A percentile compares a stretch with the other conserved stretches of the same genome.
Evolutionary conservation across 2,329 filamentous ascomycete genomes (phyloP).

Genomic region (Simplicillium sp.): DNA sequence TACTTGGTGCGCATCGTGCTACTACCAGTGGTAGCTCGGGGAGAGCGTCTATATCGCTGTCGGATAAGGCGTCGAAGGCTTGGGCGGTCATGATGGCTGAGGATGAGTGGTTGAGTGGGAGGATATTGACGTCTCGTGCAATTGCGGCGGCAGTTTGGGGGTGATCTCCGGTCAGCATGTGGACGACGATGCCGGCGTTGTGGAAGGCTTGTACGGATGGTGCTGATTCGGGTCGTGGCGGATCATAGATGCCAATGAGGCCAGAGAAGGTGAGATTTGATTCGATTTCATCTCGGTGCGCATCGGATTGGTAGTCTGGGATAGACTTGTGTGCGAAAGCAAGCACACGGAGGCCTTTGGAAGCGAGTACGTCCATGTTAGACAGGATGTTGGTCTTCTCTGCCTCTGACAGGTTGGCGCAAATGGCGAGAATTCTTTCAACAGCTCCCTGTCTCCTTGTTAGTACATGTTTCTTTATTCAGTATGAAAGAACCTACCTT

Average conservation of each 20-base stretch:
- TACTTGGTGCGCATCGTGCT: slow-evolving; percentile 60
- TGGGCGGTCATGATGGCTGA: slow-evolving; percentile 53
- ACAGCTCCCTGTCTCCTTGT: slow-evolving; percentile 39
- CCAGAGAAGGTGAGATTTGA: slow-evolving; percentile 51
- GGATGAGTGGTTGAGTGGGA: slow-evolving; percentile 38
- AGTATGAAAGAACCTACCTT: slow-evolving; percentile 21
- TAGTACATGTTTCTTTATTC: background rate
- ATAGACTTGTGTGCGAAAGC: slow-evolving; percentile 38
- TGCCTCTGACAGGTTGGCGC: slow-evolving; percentile 31
- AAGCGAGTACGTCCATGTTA: slow-evolving; percentile 58
- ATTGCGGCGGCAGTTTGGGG: slow-evolving; percentile 52
- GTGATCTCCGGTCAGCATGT: slow-evolving; percentile 59
- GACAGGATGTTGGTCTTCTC: slow-evolving; percentile 43
- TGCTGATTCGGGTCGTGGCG: slow-evolving; percentile 52
- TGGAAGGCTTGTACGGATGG: slow-evolving; percentile 45
- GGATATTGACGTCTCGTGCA: slow-evolving; percentile 49
- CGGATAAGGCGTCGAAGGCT: slow-evolving; percentile 53
- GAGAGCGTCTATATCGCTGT: slow-evolving; percentile 52
- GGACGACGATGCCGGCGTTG: slow-evolving; percentile 49
- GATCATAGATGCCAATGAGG: slow-evolving; percentile 58
- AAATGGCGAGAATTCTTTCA: slow-evolving; percentile 53
- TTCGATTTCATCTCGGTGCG: slow-evolving; percentile 27
- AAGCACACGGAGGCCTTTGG: slow-evolving; percentile 56
- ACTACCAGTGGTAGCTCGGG: slow-evolving; percentile 57
- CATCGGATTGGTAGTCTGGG: slow-evolving; percentile 8